These are phyloP conservation scores for Pezicula radicicola DNA, from an alignment of 2,329 filamentous ascomycete species.

Conservation along the genomic window DNA sequence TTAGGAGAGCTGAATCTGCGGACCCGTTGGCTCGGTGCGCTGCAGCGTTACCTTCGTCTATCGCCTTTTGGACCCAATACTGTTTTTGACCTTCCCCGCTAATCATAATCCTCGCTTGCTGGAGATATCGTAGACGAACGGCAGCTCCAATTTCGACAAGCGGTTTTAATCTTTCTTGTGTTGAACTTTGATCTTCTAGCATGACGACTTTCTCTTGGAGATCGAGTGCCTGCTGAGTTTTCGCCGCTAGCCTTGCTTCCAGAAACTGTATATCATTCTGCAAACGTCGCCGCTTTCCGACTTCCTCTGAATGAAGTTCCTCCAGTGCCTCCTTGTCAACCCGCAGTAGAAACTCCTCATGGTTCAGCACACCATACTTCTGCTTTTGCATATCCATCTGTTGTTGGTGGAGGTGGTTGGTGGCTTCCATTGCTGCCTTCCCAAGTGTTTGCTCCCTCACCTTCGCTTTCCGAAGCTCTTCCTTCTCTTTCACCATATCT, in stretches of 20 bases:
- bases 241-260: background rate
- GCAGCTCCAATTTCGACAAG: slow-evolving; percentile 6
- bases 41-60: slow-evolving; percentile 4
- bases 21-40: background rate
- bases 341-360: background rate
- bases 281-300: background rate
- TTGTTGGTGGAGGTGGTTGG: background rate
- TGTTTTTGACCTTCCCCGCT: background rate
- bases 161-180: background rate
- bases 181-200: background rate
- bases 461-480: too few relatives aligned
- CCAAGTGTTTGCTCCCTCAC: too few relatives aligned
- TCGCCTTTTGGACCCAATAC: background rate
- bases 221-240: background rate
- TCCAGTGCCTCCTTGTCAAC: background rate
- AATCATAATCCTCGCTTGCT: background rate
- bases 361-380: background rate
- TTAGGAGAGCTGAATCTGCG: background rate
- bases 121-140: background rate
- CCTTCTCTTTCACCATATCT: too few relatives aligned
- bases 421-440: background rate
- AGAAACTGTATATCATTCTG: background rate
- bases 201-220: background rate
- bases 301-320: background rate
- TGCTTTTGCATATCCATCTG: background rate